Evolutionary conservation across 371 early-diverging fungal species (phyloP).

Genomic region (Choanephora cucurbitarum): DNA sequence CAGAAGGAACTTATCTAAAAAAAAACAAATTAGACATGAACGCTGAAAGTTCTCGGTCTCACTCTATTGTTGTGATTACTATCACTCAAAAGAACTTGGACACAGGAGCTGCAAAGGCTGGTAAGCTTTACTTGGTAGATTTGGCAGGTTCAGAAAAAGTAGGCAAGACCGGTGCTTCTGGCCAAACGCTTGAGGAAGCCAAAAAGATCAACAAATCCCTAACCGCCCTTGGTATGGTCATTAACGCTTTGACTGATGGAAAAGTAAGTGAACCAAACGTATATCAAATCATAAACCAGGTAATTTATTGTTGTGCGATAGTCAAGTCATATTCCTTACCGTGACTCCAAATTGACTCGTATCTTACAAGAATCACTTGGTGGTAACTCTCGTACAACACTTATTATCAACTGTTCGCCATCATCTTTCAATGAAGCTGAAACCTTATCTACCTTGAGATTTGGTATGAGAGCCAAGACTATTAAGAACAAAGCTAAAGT

Average conservation of each 20-base stretch:
- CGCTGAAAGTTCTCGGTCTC: slow-evolving; percentile 94
- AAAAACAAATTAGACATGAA: slow-evolving; percentile 99
- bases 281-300: no score
- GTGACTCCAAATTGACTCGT: slow-evolving; percentile 98
- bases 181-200: slow-evolving; percentile 98
- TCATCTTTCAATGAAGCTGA: slow-evolving; percentile 95
- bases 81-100: slow-evolving; percentile 90
- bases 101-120: slow-evolving; percentile 88
- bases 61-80: slow-evolving; percentile 97
- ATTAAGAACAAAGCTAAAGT: slow-evolving; percentile 99
- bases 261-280: no score
- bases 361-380: slow-evolving; percentile 98
- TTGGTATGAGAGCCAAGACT: slow-evolving; percentile 96
- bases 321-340: slow-evolving; percentile 96
- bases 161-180: slow-evolving; percentile 97
- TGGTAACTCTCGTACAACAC: slow-evolving; percentile 95
- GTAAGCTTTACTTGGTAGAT: slow-evolving; percentile 96
- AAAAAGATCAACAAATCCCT: slow-evolving; percentile 99
- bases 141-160: slow-evolving; percentile 99
- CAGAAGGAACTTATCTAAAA: neutral
- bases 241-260: slow-evolving; percentile 93
- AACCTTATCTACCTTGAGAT: slow-evolving; percentile 93
- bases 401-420: slow-evolving; percentile 97
- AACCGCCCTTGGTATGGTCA: slow-evolving; percentile 92
- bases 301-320: no score